Evolutionary conservation across 1,284 basidiomycete species (phyloP), one percentile per base, ranked within the genome.

Genomic region (Anthracocystis walkeri): DNA sequence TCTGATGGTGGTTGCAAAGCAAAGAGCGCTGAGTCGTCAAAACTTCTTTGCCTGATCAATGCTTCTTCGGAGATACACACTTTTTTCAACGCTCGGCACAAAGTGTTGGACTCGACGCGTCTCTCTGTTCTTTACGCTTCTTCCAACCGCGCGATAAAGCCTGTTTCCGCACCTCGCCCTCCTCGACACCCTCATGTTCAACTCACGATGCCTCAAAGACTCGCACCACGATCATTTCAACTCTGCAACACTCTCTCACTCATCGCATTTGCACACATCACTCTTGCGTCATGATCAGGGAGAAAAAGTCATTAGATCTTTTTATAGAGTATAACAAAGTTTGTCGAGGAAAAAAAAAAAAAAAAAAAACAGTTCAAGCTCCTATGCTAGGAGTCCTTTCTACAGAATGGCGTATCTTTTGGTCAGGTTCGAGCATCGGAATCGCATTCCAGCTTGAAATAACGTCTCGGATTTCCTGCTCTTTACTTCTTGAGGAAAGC

Each of bases 401-500:
- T 42, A 38, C 35, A 38, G 14, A 16, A 38, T 16, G 16, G 35
- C 35, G 35, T 38, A 38, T 38, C 35, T 14, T 38, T 38, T 38
- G n/a, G 35, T 38, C 35, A 14, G 35, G 4, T 8, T 38, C 35
- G 35, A 38, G 35, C 35, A 38, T 38, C 14, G 35, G 35, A 14
- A 38, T 14, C 11, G 6, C 35, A 38, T 38, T 14, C 35, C 35
- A 7, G 35, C 12, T 38, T 16, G 35, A 12, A 33, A n/a, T n/a
- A n/a, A n/a, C n/a, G n/a, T n/a, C n/a, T 33, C 31, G 31, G n/a
- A n/a, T 11, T 33, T 20, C 21, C 50, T 20, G 38, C 25, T 50
- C 33, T 31, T 76, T 82, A 83, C 74, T 82, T 82, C 73, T 82
- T 81, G 52, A 83, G 65, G 42, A 79, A 59, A 48, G 64, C 75